phyloP scores from a whole-genome alignment of 192 early-diverging fungal species.

The Bifiguratus adelaidae region DNA sequence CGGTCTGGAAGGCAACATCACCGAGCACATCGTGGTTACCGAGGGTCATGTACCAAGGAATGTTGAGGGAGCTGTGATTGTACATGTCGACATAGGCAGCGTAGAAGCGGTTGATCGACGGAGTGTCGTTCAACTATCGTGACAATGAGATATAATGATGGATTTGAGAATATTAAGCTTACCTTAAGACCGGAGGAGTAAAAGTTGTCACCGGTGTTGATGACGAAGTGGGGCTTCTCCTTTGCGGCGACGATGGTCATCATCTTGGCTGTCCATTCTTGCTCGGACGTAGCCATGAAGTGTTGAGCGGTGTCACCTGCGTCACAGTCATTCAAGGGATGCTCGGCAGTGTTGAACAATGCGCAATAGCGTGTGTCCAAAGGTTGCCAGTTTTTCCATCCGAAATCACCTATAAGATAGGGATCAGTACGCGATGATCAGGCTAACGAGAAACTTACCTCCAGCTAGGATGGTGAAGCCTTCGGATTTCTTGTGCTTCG shows the following conservation, averaged over 20 bases:
- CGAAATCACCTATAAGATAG: no score
- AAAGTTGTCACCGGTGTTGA: constrained; percentile 7
- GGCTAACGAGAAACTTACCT: no score
- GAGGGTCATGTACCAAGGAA: constrained; percentile 7
- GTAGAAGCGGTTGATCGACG: constrained; percentile 6
- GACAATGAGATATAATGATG: no score
- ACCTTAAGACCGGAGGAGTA: constrained; percentile 5
- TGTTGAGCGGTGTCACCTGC: background rate
- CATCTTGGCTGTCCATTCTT: constrained; percentile 4
- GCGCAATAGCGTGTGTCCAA: constrained; percentile 5
- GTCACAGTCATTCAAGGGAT: constrained; percentile 6
- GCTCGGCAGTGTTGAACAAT: constrained; percentile 2
- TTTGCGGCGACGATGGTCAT: constrained; percentile 5
- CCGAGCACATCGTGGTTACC: constrained; percentile 7
- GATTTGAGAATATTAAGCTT: background rate
- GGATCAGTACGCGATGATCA: no score
- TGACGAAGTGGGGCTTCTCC: constrained; percentile 1
- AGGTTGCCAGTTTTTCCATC: constrained; percentile 8
- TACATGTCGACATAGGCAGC: constrained; percentile 4
- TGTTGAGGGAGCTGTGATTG: constrained; percentile 2
- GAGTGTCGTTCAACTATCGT: constrained; percentile 5
- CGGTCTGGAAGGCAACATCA: constrained; percentile 4
- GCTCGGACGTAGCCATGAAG: constrained; percentile 1
- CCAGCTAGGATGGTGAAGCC: no score
- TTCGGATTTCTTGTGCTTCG: no score